A percentile compares a stretch with the other conserved stretches of the same genome.
Evolutionary conservation across 129 eudicot species (phyloP).

Genomic region (Oenanthe sinensis): DNA sequence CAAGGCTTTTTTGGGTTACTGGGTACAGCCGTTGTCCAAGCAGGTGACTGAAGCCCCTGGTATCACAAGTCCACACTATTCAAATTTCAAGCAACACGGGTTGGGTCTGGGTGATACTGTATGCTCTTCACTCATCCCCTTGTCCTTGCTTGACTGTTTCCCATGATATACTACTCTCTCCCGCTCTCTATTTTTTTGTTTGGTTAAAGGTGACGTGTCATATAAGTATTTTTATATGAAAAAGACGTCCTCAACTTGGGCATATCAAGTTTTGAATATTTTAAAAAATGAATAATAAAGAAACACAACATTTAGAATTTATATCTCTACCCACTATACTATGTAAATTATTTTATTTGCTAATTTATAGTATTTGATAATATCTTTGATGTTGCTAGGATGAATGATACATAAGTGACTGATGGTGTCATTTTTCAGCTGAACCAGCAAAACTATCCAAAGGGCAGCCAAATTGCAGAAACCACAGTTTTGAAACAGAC

Average conservation of each 20-base stretch:
- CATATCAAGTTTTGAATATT: background rate
- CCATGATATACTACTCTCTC: background rate
- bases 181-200: background rate
- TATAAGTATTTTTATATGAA: background rate
- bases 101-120: background rate
- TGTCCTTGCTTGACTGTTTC: background rate
- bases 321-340: no score
- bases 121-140: no score
- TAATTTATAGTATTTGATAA: no score
- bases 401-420: no score
- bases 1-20: background rate
- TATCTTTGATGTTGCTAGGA: background rate
- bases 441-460: background rate
- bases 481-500: constrained; percentile 16
- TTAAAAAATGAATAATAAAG: background rate
- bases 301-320: background rate
- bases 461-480: background rate
- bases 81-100: background rate
- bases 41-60: background rate
- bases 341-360: no score
- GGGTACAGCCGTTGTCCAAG: background rate
- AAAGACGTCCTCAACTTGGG: background rate
- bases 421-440: background rate
- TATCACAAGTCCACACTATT: background rate
- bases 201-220: background rate